phyloP scores from a whole-genome alignment of 2,329 filamentous ascomycete genomes.

The Ceratocystis diversiconidia region DNA sequence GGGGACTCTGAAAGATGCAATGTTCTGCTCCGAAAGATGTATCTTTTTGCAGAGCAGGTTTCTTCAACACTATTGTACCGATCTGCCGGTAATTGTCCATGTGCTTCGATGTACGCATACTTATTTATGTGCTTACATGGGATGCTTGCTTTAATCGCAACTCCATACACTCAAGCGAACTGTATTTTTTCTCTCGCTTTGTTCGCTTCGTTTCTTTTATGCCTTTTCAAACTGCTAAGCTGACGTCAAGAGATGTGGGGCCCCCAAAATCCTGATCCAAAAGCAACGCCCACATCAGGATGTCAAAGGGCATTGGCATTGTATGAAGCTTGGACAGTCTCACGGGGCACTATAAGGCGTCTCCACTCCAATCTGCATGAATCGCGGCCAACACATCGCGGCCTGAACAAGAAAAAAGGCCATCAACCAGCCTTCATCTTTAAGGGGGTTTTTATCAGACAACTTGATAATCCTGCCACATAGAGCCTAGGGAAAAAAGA shows the following conservation, averaged over 20 bases:
- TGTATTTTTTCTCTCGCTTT: background rate
- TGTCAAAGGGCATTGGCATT: background rate
- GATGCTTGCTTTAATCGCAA: background rate
- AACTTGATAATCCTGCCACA: background rate
- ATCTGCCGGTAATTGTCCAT: too few relatives aligned
- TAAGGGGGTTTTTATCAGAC: background rate
- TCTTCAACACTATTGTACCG: too few relatives aligned
- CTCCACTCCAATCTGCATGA: background rate
- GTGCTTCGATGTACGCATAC: too few relatives aligned
- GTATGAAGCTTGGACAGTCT: constrained; percentile 2
- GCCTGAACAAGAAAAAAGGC: background rate
- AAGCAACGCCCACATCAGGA: background rate
- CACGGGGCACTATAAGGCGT: background rate
- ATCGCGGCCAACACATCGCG: background rate
- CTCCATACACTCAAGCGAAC: background rate
- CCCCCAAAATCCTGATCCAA: background rate
- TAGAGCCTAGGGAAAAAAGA: background rate
- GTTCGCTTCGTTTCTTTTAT: background rate
- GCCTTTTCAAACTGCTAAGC: background rate
- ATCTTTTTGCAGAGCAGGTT: too few relatives aligned
- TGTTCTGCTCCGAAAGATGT: too few relatives aligned
- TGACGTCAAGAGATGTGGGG: background rate
- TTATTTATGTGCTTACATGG: too few relatives aligned
- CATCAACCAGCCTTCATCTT: background rate
- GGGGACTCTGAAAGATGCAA: too few relatives aligned